A percentile compares a stretch with the other conserved stretches of the same genome.
These are phyloP conservation scores for Xanthoparmelia taractica DNA, from an alignment of 495 filamentous ascomycete genomes.

Conservation along the genomic window DNA sequence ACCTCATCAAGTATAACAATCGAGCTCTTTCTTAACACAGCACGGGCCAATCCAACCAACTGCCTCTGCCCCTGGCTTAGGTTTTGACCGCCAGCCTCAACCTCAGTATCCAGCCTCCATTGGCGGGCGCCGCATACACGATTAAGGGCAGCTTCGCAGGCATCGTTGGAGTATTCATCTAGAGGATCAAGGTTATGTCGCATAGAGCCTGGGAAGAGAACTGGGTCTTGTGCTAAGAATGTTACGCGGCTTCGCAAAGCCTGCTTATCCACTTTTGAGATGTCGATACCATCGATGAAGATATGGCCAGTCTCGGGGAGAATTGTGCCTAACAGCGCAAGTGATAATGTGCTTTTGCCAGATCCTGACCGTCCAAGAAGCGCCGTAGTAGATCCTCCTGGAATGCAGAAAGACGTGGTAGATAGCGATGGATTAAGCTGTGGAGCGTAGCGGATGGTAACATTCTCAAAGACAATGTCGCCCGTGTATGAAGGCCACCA, in stretches of 20 bases:
- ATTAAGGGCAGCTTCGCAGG: slow-evolving; percentile 41
- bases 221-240: slow-evolving; percentile 57
- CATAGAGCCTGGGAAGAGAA: slow-evolving; percentile 45
- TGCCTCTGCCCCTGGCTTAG: slow-evolving; percentile 58
- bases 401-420: slow-evolving; percentile 59
- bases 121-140: slow-evolving; percentile 42
- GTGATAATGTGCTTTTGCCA: slow-evolving; percentile 59
- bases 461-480: slow-evolving; percentile 66
- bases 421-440: slow-evolving; percentile 61
- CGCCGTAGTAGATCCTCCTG: slow-evolving; percentile 61
- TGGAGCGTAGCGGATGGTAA: slow-evolving; percentile 70
- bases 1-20: slow-evolving; percentile 47
- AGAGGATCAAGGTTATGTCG: slow-evolving; percentile 43
- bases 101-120: slow-evolving; percentile 45
- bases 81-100: slow-evolving; percentile 38
- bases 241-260: slow-evolving; percentile 51
- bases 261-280: slow-evolving; percentile 52
- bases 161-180: slow-evolving; percentile 29
- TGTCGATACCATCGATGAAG: slow-evolving; percentile 52
- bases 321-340: slow-evolving; percentile 50
- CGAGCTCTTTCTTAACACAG: slow-evolving; percentile 45
- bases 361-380: slow-evolving; percentile 56
- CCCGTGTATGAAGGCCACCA: slow-evolving; percentile 64
- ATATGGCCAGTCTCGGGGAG: slow-evolving; percentile 49
- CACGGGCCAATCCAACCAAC: slow-evolving; percentile 56